Evolutionary conservation across 768 basidiomycete genomes (phyloP).

Genomic region (Leccinum barrowsii): DNA sequence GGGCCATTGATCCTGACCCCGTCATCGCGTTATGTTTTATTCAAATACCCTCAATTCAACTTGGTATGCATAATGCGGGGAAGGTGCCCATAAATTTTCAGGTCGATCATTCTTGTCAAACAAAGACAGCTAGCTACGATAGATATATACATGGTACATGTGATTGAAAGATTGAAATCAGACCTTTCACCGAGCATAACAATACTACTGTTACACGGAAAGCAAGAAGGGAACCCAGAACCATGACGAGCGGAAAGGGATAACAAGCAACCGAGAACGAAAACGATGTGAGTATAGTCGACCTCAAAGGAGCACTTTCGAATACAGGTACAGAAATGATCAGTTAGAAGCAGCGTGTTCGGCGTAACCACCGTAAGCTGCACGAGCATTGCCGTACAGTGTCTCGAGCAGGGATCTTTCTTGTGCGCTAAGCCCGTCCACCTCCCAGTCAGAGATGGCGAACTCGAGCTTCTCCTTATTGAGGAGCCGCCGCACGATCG

Average conservation of each 20-base stretch:
- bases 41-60: neutral
- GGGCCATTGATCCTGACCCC: neutral
- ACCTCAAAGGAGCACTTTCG: neutral
- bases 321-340: neutral
- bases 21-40: neutral
- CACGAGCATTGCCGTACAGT: slow-evolving; percentile 21
- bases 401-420: slow-evolving; percentile 23
- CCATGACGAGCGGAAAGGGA: neutral
- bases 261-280: neutral
- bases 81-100: neutral
- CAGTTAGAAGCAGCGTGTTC: slow-evolving; percentile 9
- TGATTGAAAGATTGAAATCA: neutral
- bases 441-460: slow-evolving; percentile 19
- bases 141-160: neutral
- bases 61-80: neutral
- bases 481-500: neutral
- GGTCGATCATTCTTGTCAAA: neutral
- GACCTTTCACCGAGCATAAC: neutral
- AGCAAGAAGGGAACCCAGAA: neutral
- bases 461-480: slow-evolving; percentile 25
- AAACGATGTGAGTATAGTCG: neutral
- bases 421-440: slow-evolving; percentile 9
- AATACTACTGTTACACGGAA: neutral
- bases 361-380: slow-evolving; percentile 26
- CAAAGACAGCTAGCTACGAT: neutral